Base-by-base conservation (phyloP, 768 basidiomycete genomes). In the Asterophora lycoperdoides region DNA sequence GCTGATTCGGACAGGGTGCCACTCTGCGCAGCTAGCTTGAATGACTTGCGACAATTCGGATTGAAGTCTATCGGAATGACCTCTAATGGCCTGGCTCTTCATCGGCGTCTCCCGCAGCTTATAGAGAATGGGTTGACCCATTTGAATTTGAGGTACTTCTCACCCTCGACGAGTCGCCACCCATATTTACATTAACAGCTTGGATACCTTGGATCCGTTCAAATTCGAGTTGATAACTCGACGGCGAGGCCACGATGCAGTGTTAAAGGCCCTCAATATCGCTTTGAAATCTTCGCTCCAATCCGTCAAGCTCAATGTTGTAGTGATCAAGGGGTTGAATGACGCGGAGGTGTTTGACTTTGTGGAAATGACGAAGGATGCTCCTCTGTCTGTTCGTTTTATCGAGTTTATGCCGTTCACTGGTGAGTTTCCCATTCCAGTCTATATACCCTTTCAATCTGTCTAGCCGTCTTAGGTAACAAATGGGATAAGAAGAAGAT, bases 321-420 rank as follows among this genome's bases (percentile, higher is more conserved):
- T 94, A 17, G 78, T 93, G 29, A 74, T 94, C 52, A 83, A 81
- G 56, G 86, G 81, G 15, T 67, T 95, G 26, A 94, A 94, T 57
- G 88, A 92, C 58, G 64, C 70, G n/a, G 90, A 94, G 64, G 71
- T 91, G 10, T 62, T 81, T 2, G 84, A 86, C 49, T 93, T 94
- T 60, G 80, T 91, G 34, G 79, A 84, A 57, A 69, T 93, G 67
- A 89, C 87, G 4, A 80, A 76, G 56, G 68, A 85, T 38, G 72
- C 72, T 38, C 64, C 69, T 2, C 65, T 92, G 19, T 87, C 80
- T 33, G 80, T 93, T 34, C 80, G 93, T 32, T 92, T 94, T 64
- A 94, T 93, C 49, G 91, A 93, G 65, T 94, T 89, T 61, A 94
- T 95, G 93, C 90, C 92, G 9, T 95, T 95, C 64, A 86, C 83